Base-by-base conservation (phyloP, 306 rosid genomes). In the Styphnolobium japonicum region DNA sequence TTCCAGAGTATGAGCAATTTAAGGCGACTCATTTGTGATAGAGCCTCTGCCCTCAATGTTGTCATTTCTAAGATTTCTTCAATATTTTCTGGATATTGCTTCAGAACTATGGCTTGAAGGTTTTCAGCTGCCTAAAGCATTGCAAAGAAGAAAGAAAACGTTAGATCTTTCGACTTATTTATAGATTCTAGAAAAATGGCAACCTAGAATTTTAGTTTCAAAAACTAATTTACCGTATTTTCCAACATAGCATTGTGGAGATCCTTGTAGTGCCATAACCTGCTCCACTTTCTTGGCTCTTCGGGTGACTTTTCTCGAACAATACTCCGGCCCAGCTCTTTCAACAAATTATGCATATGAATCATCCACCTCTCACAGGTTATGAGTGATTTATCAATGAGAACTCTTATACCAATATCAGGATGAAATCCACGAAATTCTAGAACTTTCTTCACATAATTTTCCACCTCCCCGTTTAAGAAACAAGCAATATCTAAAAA, bases 401-500 rank as follows among this genome's bases (percentile, higher is more conserved):
- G 75, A 70, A 9, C 10, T 48, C 9, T 11, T 8, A 70, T 3
- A 3, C 45, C 40, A 49, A 1, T 8, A 3, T 29, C 6, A 4
- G 75, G 29, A 7, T 15, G 0, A 70, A 49, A 48, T 4, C 75
- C 46, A 31, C 45, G 18, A 48, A 7, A 7, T 4, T 70, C 6
- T 12, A 55, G 9, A 36, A 77, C 0, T 1, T 42, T 5, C 5
- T 2, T 63, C 7, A 77, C 31, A 31, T 1, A 11, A 1, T 0
- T 0, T 21, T 3, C n/a, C 0, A 0, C 0, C 0, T 0, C 0
- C 0, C 9, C 0, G 0, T 1, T 0, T 6, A 61, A 43, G 21
- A 78, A 78, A 56, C 83, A 83, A 43, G 83, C 80, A 45, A 83
- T 71, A 10, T 83, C 72, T 12, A 77, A 15, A 73, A 83, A 78